Evolutionary conservation across 2,329 filamentous ascomycete species (phyloP).

Genomic region (Catunica adiposa): DNA sequence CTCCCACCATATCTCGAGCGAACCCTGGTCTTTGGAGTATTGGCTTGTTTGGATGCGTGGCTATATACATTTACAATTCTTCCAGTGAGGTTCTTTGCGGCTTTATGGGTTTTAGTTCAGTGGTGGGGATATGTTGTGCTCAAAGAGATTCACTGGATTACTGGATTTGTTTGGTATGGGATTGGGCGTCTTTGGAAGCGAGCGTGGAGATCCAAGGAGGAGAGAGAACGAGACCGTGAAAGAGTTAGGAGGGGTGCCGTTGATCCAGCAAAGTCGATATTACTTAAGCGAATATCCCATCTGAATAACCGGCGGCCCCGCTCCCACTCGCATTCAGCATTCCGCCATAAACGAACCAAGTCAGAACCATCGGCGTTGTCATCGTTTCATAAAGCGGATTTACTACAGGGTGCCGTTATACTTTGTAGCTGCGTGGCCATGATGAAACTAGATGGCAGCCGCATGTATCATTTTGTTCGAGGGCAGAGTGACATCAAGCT

Average conservation of each 20-base stretch:
- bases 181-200: constrained; percentile 61
- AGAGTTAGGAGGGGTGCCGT: neutral
- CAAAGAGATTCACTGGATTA: constrained; percentile 56
- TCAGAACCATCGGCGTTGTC: constrained; percentile 73
- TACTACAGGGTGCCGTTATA: constrained; percentile 79
- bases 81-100: constrained; percentile 72
- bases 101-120: constrained; percentile 54
- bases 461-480: constrained; percentile 95
- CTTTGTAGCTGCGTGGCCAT: constrained; percentile 70
- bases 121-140: constrained; percentile 63
- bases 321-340: constrained; percentile 18
- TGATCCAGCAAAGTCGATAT: constrained; percentile 1
- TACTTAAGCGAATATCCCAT: constrained; percentile 12
- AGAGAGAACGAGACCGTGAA: neutral
- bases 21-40: constrained; percentile 68
- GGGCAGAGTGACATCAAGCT: constrained; percentile 95
- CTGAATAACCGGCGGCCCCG: constrained; percentile 17
- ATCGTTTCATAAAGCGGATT: constrained; percentile 84
- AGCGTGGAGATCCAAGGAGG: neutral
- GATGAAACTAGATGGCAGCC: constrained; percentile 83
- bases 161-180: constrained; percentile 63
- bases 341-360: constrained; percentile 56
- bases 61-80: constrained; percentile 92
- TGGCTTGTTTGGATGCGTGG: constrained; percentile 92
- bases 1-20: constrained; percentile 70